Percentiles rank a stretch among this genome's conserved stretches.
These are phyloP conservation scores for Pseudonitzschia pungens DNA, from an alignment of 108 stramenopile species.

Conservation along the genomic window DNA sequence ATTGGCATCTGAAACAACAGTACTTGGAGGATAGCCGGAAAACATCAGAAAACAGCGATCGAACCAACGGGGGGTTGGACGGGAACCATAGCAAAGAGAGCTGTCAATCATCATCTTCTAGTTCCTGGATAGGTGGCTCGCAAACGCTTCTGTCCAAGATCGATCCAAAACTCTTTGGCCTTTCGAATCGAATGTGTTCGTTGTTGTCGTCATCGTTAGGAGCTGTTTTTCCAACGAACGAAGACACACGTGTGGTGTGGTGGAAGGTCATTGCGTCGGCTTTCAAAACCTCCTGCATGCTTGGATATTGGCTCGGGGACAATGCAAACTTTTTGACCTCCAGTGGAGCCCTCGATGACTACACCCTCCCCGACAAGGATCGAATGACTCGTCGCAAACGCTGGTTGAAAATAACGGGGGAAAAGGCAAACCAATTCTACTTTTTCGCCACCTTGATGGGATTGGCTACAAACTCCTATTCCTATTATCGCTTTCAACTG, in stretches of 20 bases:
- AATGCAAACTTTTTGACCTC: constrained; percentile 67
- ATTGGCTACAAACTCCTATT: constrained; percentile 44
- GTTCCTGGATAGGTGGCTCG: not conserved
- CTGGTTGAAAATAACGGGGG: constrained; percentile 25
- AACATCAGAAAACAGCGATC: constrained; percentile 2
- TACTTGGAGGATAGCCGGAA: constrained; percentile 3
- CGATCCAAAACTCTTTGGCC: not conserved
- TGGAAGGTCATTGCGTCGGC: constrained; percentile 59
- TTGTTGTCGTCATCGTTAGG: constrained; percentile 9
- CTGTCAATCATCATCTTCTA: not conserved
- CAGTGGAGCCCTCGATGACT: constrained; percentile 61
- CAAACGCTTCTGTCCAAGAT: not conserved
- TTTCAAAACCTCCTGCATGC: constrained; percentile 64
- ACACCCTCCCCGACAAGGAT: constrained; percentile 15
- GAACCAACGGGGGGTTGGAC: not conserved
- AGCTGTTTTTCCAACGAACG: not conserved
- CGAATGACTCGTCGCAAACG: constrained; percentile 28
- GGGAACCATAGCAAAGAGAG: not conserved
- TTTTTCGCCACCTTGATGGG: constrained; percentile 67
- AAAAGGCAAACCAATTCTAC: constrained; percentile 65
- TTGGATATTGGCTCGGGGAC: constrained; percentile 79
- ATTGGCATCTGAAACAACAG: constrained; percentile 38
- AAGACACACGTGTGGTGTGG: constrained; percentile 26
- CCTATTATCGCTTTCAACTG: constrained; percentile 26
- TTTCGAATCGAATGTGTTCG: not conserved